Evolutionary conservation across 2,329 filamentous ascomycete species (phyloP).

Genomic region (Nigrograna mackinnonii): DNA sequence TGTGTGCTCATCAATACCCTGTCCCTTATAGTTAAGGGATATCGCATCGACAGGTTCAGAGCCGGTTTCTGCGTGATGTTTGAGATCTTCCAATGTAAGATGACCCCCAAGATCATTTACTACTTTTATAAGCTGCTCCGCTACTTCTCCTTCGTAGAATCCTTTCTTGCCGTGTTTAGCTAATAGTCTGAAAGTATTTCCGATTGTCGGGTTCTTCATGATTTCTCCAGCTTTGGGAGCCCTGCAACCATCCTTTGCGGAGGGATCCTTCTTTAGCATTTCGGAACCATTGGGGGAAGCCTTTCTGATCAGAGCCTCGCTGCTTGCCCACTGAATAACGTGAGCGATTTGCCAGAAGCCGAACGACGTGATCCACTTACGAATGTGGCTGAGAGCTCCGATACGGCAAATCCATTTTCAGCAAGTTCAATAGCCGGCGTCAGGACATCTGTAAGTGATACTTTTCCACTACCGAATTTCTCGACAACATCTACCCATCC

Average conservation of each 20-base stretch:
- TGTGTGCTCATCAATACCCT: slow-evolving; percentile 57
- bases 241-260: slow-evolving; percentile 69
- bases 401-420: slow-evolving; percentile 88
- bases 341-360: slow-evolving; percentile 7
- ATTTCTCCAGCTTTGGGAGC: slow-evolving; percentile 82
- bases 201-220: slow-evolving; percentile 82
- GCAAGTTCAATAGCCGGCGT: slow-evolving; percentile 82
- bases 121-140: slow-evolving; percentile 78
- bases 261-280: slow-evolving; percentile 79
- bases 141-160: slow-evolving; percentile 86
- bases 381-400: slow-evolving; percentile 71
- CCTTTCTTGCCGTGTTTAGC: slow-evolving; percentile 83
- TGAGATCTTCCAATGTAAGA: slow-evolving; percentile 78
- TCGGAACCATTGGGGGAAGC: slow-evolving; percentile 87
- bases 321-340: slow-evolving; percentile 66
- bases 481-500: slow-evolving; percentile 92
- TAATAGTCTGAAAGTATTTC: slow-evolving; percentile 77
- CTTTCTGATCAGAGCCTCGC: slow-evolving; percentile 65
- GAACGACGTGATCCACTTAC: slow-evolving; percentile 53
- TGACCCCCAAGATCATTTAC: slow-evolving; percentile 76
- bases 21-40: slow-evolving; percentile 75
- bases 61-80: slow-evolving; percentile 72
- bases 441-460: slow-evolving; percentile 77
- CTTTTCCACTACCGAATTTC: slow-evolving; percentile 84
- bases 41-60: slow-evolving; percentile 85